These are phyloP conservation scores for Infundibulicybe gibba DNA, from an alignment of 768 basidiomycete genomes.

Conservation along the genomic window DNA sequence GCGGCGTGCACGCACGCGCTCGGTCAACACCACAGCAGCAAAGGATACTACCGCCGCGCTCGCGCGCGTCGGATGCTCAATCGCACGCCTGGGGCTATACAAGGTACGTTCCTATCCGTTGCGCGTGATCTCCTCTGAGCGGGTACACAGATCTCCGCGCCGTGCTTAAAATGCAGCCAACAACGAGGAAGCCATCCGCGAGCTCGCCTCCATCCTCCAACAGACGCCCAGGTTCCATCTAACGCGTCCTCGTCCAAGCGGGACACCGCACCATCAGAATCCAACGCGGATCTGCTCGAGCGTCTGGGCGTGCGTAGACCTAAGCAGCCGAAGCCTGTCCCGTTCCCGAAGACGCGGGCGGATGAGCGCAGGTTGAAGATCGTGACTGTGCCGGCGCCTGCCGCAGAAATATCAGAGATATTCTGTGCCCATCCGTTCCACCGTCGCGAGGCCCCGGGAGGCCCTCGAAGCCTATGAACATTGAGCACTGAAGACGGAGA, in stretches of 20 bases:
- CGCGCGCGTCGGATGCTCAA: constrained; percentile 62
- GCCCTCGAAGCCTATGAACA: constrained; percentile 22
- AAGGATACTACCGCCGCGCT: constrained; percentile 69
- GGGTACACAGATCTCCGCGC: constrained; percentile 50
- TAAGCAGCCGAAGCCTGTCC: constrained; percentile 41
- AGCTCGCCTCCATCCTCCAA: constrained; percentile 42
- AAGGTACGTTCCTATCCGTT: constrained; percentile 33
- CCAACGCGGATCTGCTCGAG: constrained; percentile 16
- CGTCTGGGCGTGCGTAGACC: constrained; percentile 34
- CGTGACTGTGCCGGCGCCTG: constrained; percentile 37
- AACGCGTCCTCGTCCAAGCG: constrained; percentile 21
- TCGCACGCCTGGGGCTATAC: constrained; percentile 52
- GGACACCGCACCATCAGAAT: constrained; percentile 8
- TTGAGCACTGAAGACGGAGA: constrained; percentile 21
- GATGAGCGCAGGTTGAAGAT: constrained; percentile 58
- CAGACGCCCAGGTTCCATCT: constrained; percentile 8
- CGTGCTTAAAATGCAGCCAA: constrained; percentile 54
- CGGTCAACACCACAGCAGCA: constrained; percentile 60
- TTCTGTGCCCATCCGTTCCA: neutral
- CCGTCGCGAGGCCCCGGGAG: constrained; percentile 22
- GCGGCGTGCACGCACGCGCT: constrained; percentile 65
- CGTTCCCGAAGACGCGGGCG: constrained; percentile 46
- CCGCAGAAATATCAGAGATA: constrained; percentile 17
- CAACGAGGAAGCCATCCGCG: constrained; percentile 59
- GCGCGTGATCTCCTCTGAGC: neutral